These are phyloP conservation scores for Apiospora malaysiana DNA, from an alignment of 2,329 filamentous ascomycete genomes.

Conservation along the genomic window DNA sequence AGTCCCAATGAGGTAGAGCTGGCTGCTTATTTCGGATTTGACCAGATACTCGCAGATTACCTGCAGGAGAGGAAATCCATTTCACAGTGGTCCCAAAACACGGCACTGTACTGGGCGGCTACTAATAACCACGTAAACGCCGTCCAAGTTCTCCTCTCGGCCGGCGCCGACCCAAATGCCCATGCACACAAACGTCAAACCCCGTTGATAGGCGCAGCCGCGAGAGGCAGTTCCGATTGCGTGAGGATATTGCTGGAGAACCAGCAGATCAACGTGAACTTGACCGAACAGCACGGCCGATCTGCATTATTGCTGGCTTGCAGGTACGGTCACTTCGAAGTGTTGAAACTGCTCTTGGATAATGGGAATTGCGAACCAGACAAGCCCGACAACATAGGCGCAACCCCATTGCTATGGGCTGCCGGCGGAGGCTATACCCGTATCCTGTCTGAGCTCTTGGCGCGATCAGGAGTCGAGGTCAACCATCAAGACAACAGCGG, in stretches of 20 bases:
- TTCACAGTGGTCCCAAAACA: slow-evolving; percentile 26
- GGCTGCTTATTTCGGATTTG: slow-evolving; percentile 42
- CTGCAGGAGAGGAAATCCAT: slow-evolving; percentile 24
- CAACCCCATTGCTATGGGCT: slow-evolving; percentile 19
- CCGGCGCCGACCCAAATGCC: slow-evolving; percentile 31
- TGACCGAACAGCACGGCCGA: slow-evolving; percentile 3
- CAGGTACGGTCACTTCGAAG: slow-evolving; percentile 1
- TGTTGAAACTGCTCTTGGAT: slow-evolving; percentile 14
- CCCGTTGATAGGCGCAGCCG: slow-evolving; percentile 18
- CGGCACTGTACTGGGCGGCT: slow-evolving; percentile 41
- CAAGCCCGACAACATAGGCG: neutral
- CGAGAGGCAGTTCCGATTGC: neutral
- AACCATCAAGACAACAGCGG: slow-evolving; percentile 22
- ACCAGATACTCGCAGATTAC: slow-evolving; percentile 30
- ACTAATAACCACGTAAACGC: slow-evolving; percentile 32
- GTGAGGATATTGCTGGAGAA: neutral
- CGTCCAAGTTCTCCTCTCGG: slow-evolving; percentile 33
- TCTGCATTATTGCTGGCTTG: slow-evolving; percentile 20
- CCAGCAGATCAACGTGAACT: slow-evolving; percentile 2
- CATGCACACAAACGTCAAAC: slow-evolving; percentile 2
- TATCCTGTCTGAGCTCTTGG: slow-evolving; percentile 13
- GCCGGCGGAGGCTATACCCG: slow-evolving; percentile 12
- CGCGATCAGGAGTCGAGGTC: slow-evolving; percentile 1
- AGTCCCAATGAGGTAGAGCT: slow-evolving; percentile 35
- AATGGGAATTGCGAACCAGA: neutral